Evolutionary conservation across 805 yeast genomes (phyloP), one percentile per base, ranked within the genome.

Genomic region (Kodamaea kakaduensis): DNA sequence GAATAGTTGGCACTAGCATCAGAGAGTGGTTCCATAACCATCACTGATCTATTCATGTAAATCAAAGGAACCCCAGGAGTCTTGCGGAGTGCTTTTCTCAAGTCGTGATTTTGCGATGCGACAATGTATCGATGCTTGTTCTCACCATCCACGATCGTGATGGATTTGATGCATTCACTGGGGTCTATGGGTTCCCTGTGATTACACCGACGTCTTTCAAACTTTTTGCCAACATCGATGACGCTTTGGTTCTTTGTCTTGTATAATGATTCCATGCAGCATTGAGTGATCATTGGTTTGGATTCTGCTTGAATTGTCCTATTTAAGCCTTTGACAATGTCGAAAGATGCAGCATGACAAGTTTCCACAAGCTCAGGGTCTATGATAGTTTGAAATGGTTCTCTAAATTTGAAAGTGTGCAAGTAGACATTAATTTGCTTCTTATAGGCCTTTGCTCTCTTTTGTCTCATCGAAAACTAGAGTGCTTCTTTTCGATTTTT

Each of bases 391-490:
- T 93, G 98, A 48, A 84, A 89, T 2, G 98, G 98, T 44, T 84
- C 88, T 56, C 96, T 77, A 69, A 93, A 93, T 50, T 84, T 84
- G 73, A 90, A 93, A 5, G 95, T 74, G 56, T 87, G 84, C 46
- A 76, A 73, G 50, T 87, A 83, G 37, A 85, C 81, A 46, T 81
- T 77, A 84, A 93, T 83, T 58, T 86, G 96, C 69, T 90, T 90
- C 58, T 90, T 80, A 61, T 93, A 93, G 1, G 93, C 71, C 60
- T 90, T 90, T 35, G 97, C 95, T 62, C 98, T 75, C 61, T 89
- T 90, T 64, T 90, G 96, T 71, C 95, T 87, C 98, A 90, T 90
- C 18, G n/a, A n/a, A n/a, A n/a, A n/a, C n/a, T n/a, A n/a, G n/a
- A n/a, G n/a, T n/a, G n/a, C n/a, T n/a, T n/a, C n/a, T n/a, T n/a